Conservation (phyloP, 805 yeast genomes). For the Middelhovenomyces tepae region DNA sequence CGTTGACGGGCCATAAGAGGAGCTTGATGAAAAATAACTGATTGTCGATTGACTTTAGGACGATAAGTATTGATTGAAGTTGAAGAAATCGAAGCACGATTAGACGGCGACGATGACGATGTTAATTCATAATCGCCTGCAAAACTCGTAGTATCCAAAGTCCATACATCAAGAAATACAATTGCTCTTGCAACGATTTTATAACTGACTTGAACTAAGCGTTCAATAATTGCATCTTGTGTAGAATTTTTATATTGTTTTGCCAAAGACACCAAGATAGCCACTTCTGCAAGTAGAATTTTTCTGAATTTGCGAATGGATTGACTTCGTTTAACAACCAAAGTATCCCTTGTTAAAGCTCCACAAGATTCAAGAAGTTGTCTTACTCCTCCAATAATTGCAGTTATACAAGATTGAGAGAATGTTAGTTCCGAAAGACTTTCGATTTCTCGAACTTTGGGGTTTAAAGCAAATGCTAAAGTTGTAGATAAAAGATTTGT, state of each 20-base stretch:
- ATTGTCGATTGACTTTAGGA: constrained; percentile 13
- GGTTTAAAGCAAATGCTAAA: constrained; percentile 27
- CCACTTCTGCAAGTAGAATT: constrained; percentile 31
- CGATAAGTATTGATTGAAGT: background rate
- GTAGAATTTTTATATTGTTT: constrained; percentile 25
- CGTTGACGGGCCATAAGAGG: constrained; percentile 25
- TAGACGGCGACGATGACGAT: background rate
- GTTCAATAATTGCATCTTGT: constrained; percentile 24
- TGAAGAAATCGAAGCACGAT: background rate
- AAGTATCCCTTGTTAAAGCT: constrained; percentile 27
- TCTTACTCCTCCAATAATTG: constrained; percentile 31
- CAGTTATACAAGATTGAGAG: constrained; percentile 29
- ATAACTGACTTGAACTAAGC: constrained; percentile 25
- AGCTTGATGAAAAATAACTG: constrained; percentile 18
- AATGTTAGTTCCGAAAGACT: constrained; percentile 19
- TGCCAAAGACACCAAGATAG: constrained; percentile 30
- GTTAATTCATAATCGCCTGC: constrained; percentile 8
- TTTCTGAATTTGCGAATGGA: constrained; percentile 27
- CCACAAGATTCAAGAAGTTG: constrained; percentile 27
- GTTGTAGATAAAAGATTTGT: constrained; percentile 30
- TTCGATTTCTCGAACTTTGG: constrained; percentile 22
- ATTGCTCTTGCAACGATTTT: constrained; percentile 27
- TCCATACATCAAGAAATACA: constrained; percentile 24
- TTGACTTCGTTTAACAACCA: constrained; percentile 22
- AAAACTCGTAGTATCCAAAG: constrained; percentile 15